These are phyloP conservation scores for Microbotryum intermedium DNA, from an alignment of 1,284 basidiomycete genomes.

Conservation along the genomic window DNA sequence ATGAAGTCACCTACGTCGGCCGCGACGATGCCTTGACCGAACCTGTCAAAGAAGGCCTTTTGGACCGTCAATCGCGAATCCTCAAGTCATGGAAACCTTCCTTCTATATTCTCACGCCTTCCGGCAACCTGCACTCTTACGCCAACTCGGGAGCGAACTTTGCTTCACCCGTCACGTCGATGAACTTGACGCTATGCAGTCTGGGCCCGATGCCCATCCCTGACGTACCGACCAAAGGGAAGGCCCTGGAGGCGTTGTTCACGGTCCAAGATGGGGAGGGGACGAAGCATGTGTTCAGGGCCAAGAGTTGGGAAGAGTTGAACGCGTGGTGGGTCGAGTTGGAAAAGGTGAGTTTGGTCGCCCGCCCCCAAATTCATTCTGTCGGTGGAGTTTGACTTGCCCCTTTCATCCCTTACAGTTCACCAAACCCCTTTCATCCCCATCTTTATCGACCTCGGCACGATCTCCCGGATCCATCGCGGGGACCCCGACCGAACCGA, in stretches of 20 bases:
- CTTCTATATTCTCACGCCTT: conserved; percentile 24
- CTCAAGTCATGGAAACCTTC: conserved; percentile 21
- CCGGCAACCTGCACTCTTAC: conserved; percentile 25
- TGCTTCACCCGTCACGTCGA: not conserved
- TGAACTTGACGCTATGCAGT: not conserved
- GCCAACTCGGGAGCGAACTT: conserved; percentile 1
- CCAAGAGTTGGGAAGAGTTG: conserved; percentile 8
- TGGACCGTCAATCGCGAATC: conserved; percentile 27
- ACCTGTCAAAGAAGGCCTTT: conserved; percentile 15
- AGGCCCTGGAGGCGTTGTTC: not conserved
- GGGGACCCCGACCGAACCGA: too few species aligned
- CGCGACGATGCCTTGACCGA: conserved; percentile 12
- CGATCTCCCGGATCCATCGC: too few species aligned
- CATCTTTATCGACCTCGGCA: too few species aligned
- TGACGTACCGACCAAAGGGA: not conserved
- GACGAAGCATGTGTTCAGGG: not conserved
- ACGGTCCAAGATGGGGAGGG: not conserved
- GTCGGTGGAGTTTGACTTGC: too few species aligned
- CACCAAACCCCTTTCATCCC: too few species aligned
- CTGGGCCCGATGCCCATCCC: not conserved
- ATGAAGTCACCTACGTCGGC: conserved; percentile 8
- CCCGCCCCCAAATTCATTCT: too few species aligned
- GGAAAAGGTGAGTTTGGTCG: not conserved
- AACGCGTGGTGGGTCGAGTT: not conserved
- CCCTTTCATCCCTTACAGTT: too few species aligned